A percentile compares a stretch with the other conserved stretches of the same genome.
Evolutionary conservation across 2,329 filamentous ascomycete species (phyloP).

Genomic region (Neopestalotiopsis sp.): DNA sequence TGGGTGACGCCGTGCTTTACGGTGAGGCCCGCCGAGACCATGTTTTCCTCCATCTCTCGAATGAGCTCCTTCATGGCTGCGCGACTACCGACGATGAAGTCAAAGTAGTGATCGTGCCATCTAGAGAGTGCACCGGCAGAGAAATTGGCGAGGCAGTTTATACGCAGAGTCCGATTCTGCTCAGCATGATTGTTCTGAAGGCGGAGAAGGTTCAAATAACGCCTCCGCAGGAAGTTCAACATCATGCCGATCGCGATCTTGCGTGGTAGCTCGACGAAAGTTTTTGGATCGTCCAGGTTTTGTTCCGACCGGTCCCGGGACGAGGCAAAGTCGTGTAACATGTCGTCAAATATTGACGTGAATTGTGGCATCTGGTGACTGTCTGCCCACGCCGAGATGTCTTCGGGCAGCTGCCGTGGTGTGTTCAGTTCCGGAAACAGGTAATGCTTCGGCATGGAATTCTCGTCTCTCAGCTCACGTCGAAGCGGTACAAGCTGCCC

Average conservation of each 20-base stretch:
- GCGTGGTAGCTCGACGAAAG: too few species aligned
- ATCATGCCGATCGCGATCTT: not conserved
- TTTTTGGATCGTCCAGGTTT: too few species aligned
- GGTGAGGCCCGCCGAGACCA: not conserved
- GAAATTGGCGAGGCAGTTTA: not conserved
- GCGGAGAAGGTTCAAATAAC: not conserved
- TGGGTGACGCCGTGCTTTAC: not conserved
- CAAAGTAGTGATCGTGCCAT: not conserved
- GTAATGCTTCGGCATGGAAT: not conserved
- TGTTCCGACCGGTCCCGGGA: not conserved
- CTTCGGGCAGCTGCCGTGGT: not conserved
- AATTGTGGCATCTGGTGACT: not conserved
- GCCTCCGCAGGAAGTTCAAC: not conserved
- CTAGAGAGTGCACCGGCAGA: not conserved
- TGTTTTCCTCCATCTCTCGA: not conserved
- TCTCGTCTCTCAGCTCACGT: not conserved
- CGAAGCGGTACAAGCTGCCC: not conserved
- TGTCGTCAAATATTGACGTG: not conserved
- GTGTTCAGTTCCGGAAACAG: not conserved
- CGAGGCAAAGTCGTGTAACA: not conserved
- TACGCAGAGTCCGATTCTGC: not conserved
- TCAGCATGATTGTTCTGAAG: not conserved
- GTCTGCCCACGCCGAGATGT: not conserved
- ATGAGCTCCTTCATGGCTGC: not conserved
- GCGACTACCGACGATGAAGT: not conserved